Percentiles rank a stretch among this genome's conserved stretches.
Evolutionary conservation across 2,329 filamentous ascomycete species (phyloP).

Genomic region (Lojkania enalia): DNA sequence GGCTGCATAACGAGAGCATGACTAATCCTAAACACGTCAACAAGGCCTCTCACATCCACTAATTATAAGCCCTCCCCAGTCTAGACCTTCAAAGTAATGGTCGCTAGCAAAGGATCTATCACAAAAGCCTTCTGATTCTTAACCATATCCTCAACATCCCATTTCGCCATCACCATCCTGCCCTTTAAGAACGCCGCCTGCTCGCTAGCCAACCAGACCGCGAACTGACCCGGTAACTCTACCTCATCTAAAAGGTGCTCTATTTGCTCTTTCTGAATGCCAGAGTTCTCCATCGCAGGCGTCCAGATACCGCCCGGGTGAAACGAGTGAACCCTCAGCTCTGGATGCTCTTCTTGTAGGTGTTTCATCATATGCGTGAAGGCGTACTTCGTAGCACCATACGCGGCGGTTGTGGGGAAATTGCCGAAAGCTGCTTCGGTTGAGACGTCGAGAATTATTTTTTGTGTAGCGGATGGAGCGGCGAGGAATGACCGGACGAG

Average conservation of each 20-base stretch:
- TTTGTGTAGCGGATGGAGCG: background rate
- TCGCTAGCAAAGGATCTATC: constrained; percentile 1
- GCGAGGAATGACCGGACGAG: constrained; percentile 4
- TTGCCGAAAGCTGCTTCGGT: background rate
- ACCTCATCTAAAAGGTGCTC: background rate
- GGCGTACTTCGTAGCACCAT: constrained; percentile 4
- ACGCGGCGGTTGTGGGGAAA: background rate
- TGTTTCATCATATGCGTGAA: constrained; percentile 6
- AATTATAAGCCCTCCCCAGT: background rate
- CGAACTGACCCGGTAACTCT: constrained; percentile 28
- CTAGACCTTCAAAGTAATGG: constrained; percentile 6
- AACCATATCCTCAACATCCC: constrained; percentile 48
- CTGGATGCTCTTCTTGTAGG: background rate
- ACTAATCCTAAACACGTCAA: no score
- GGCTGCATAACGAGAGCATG: no score
- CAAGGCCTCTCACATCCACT: no score
- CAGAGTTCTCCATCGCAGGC: background rate
- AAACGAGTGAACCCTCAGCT: constrained; percentile 4
- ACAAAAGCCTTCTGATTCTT: constrained; percentile 8
- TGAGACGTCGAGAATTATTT: constrained; percentile 10
- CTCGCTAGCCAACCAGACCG: constrained; percentile 45
- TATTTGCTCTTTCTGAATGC: background rate
- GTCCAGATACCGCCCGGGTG: constrained; percentile 10
- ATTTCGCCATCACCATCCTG: constrained; percentile 42
- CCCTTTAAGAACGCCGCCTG: constrained; percentile 47